phyloP scores from a whole-genome alignment of 2,329 filamentous ascomycete species.

The Cladosporium cucumerinum region DNA sequence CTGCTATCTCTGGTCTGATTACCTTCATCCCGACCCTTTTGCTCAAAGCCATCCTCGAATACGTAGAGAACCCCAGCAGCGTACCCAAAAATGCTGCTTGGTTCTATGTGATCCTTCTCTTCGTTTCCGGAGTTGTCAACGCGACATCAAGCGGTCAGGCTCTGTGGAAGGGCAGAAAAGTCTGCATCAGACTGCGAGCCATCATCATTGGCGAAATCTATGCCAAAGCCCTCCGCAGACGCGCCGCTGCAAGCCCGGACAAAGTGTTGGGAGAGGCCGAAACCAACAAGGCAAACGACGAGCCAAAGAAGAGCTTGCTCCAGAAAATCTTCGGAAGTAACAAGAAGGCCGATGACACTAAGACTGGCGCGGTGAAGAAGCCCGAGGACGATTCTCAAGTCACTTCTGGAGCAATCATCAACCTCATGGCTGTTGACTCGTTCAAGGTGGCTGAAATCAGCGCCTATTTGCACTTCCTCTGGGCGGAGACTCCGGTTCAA shows the following conservation, averaged over 20 bases:
- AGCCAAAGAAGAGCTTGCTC: slow-evolving; percentile 42
- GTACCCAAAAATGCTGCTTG: slow-evolving; percentile 85
- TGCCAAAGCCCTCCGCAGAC: slow-evolving; percentile 87
- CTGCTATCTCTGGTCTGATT: slow-evolving; percentile 73
- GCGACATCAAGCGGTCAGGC: slow-evolving; percentile 82
- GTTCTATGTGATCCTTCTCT: slow-evolving; percentile 90
- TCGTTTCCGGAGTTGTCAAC: slow-evolving; percentile 75
- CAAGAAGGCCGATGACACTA: slow-evolving; percentile 51
- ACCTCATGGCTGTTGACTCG: slow-evolving; percentile 98
- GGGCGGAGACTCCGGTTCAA: slow-evolving; percentile 86
- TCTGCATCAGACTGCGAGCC: slow-evolving; percentile 87
- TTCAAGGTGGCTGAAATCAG: slow-evolving; percentile 97
- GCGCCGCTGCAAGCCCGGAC: slow-evolving; percentile 74
- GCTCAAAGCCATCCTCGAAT: slow-evolving; percentile 86
- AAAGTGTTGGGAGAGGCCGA: slow-evolving; percentile 58
- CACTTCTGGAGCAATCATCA: slow-evolving; percentile 97
- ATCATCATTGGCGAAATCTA: slow-evolving; percentile 98
- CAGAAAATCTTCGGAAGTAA: slow-evolving; percentile 58
- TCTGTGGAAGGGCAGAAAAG: slow-evolving; percentile 88
- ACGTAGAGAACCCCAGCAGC: slow-evolving; percentile 76
- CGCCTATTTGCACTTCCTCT: slow-evolving; percentile 93
- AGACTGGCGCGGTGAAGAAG: slow-evolving; percentile 38
- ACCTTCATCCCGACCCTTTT: slow-evolving; percentile 90
- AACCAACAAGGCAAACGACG: slow-evolving; percentile 45
- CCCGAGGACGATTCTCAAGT: slow-evolving; percentile 55